Percentiles rank a stretch among this genome's conserved stretches.
Conservation (phyloP, 805 yeast species). For the Debaryomyces castellii region DNA sequence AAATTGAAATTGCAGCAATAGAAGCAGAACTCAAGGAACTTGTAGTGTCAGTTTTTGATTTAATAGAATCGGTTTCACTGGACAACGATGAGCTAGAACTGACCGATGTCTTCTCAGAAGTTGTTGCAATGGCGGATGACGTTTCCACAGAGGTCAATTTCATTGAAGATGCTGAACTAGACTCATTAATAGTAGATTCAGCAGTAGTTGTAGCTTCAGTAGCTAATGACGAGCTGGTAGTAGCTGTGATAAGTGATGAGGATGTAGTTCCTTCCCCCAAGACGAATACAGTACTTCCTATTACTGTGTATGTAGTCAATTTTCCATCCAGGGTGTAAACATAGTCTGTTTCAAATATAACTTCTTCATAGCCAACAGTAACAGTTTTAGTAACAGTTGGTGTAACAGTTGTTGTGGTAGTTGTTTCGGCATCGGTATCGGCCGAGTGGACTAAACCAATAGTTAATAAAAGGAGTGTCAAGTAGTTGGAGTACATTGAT, state of each 20-base stretch:
- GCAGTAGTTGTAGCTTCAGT: not conserved
- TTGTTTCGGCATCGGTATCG: conserved; percentile 12
- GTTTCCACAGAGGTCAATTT: not conserved
- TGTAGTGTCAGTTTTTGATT: too few species aligned
- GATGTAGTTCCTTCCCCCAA: conserved; percentile 6
- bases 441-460: conserved; percentile 9
- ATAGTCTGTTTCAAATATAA: conserved; percentile 27
- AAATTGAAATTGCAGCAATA: too few species aligned
- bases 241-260: not conserved
- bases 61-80: too few species aligned
- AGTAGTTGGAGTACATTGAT: conserved; percentile 2
- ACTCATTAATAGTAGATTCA: not conserved
- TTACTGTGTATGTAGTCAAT: conserved; percentile 26
- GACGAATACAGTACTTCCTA: conserved; percentile 15
- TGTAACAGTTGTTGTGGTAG: conserved; percentile 26
- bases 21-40: too few species aligned
- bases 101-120: too few species aligned
- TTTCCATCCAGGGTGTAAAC: conserved; percentile 29
- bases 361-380: conserved; percentile 24
- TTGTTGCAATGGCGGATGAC: not conserved
- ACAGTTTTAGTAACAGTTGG: conserved; percentile 31
- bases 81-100: too few species aligned
- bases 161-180: not conserved
- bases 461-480: conserved; percentile 12
- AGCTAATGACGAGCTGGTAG: not conserved